Evolutionary conservation across 257 asterid species (phyloP).

Genomic region (Apocynum venetum): DNA sequence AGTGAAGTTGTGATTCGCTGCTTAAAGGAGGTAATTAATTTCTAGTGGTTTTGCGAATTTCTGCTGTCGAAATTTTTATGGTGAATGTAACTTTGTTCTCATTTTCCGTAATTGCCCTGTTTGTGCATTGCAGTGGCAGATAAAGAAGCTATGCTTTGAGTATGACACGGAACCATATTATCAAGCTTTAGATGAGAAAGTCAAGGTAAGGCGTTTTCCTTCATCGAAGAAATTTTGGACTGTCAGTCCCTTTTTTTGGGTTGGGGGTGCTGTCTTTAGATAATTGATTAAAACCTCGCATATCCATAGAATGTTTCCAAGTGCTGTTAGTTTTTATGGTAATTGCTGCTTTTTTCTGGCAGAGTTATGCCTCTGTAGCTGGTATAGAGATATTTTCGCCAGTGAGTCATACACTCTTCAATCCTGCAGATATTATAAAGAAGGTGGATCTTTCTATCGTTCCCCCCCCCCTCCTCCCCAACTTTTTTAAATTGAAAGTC

Average conservation of each 20-base stretch:
- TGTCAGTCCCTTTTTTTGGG: background rate
- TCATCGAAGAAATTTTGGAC: background rate
- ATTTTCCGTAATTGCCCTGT: slow-evolving; percentile 2
- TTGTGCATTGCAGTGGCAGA: slow-evolving; percentile 61
- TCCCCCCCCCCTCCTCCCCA: too few relatives aligned
- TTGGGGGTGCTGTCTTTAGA: background rate
- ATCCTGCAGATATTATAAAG: slow-evolving; percentile 73
- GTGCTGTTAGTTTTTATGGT: background rate
- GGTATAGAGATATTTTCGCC: slow-evolving; percentile 77
- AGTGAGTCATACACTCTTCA: slow-evolving; percentile 84
- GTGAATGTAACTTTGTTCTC: background rate
- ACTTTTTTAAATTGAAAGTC: too few relatives aligned
- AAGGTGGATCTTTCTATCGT: slow-evolving; percentile 41
- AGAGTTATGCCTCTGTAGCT: slow-evolving; percentile 55
- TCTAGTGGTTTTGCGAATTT: background rate
- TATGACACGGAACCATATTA: slow-evolving; percentile 90
- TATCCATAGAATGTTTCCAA: background rate
- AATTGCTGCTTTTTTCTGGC: slow-evolving; percentile 22
- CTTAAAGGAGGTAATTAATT: slow-evolving; percentile 58
- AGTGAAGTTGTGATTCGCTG: slow-evolving; percentile 55
- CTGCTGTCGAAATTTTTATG: background rate
- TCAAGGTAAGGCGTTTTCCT: slow-evolving; percentile 42
- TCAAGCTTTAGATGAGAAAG: slow-evolving; percentile 60
- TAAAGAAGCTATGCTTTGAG: slow-evolving; percentile 82
- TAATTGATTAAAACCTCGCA: background rate